Evolutionary conservation across 1,139 yeast genomes (phyloP), one percentile per base, ranked within the genome.

Genomic region (Pichia sp.): DNA sequence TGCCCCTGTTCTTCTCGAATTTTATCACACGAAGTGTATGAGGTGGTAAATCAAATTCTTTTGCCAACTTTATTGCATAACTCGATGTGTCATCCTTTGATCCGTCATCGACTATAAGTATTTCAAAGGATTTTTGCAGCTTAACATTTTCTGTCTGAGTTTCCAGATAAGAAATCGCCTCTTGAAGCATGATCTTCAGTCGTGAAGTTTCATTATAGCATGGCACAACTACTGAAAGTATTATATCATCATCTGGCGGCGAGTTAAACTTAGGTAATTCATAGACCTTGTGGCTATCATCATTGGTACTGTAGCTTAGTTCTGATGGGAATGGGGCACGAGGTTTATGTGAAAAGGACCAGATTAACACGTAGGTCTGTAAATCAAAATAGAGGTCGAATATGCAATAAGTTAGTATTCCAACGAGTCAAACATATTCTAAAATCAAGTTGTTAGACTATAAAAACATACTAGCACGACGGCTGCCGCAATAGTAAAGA

Each of bases 31-130:
- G 76, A 67, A 95, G 65, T 46, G 77, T 76, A 52, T 84, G 87
- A 0, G 91, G 84, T 33, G 69, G 58, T 52, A 89, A 70, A 2
- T 73, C 68, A 60, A 76, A 76, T 44, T 71, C 70, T 40, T 76
- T 67, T 1, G 96, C 95, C 70, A 87, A 77, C 24, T 76, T 68
- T 43, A 93, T 69, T 4, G 97, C 96, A 66, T 76, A 86, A 40
- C 79, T 77, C 9, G 83, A 80, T 0, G 99, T 93, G 2, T 85
- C 85, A 71, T 93, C 99, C 48, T 69, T 74, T 3, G 96, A 88
- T 2, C 97, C 97, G 71, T 93, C 99, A 71, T 93, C 98, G 16
- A 93, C 93, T 29, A 93, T 77, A 42, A 93, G 60, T 49, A 93
- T 82, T 71, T 93, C 99, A 80, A 48, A 55, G 8, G 29, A 16